Evolutionary conservation across 768 basidiomycete species (phyloP).

Genomic region (Aureoboletus auriporus): DNA sequence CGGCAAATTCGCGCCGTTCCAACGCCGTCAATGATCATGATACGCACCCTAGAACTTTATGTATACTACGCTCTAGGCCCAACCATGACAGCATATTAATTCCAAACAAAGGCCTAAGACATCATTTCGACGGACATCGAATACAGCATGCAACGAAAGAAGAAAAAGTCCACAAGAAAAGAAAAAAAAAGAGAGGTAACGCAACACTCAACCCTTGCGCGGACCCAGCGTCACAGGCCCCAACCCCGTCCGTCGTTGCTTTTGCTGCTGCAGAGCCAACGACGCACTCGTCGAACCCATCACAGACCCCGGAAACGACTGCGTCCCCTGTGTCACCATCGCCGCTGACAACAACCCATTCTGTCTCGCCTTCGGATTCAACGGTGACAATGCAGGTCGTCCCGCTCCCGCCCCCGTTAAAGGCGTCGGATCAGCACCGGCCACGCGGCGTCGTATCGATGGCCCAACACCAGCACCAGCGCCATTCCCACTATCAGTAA

Average conservation of each 20-base stretch:
- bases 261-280: conserved; percentile 33
- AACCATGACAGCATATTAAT: no score
- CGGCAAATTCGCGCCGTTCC: no score
- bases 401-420: conserved; percentile 22
- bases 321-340: conserved; percentile 34
- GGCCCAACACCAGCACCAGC: conserved; percentile 32
- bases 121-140: no score
- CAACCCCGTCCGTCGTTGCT: conserved; percentile 36
- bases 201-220: conserved; percentile 16
- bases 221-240: conserved; percentile 36
- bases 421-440: conserved; percentile 42
- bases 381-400: conserved; percentile 56
- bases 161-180: background rate
- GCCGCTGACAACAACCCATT: conserved; percentile 38
- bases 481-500: background rate
- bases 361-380: conserved; percentile 67
- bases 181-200: background rate
- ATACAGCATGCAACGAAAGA: background rate
- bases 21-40: no score
- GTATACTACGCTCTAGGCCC: no score
- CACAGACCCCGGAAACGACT: conserved; percentile 24
- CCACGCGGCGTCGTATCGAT: conserved; percentile 57
- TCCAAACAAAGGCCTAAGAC: no score
- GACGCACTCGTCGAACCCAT: conserved; percentile 9
- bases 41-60: no score